A percentile compares a stretch with the other conserved stretches of the same genome.
Conservation (phyloP, 2,329 filamentous ascomycete species). For the Coleophoma crateriformis region DNA sequence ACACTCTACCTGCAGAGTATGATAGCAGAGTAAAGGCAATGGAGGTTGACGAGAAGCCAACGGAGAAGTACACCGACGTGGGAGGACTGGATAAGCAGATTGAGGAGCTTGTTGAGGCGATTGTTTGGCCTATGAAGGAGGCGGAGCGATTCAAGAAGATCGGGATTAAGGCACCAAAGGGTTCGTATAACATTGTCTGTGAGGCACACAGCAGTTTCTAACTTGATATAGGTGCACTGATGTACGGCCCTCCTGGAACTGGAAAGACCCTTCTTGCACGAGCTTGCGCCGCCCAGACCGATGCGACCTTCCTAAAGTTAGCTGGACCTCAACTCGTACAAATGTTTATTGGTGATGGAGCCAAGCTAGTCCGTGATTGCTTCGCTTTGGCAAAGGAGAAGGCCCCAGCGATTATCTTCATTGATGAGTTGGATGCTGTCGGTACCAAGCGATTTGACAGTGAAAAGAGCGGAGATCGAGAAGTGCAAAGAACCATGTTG, state of each 20-base stretch:
- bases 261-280: slow-evolving; percentile 89
- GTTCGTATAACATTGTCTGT: slow-evolving; percentile 42
- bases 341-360: slow-evolving; percentile 99
- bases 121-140: slow-evolving; percentile 99
- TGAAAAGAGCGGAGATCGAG: slow-evolving; percentile 94
- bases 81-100: slow-evolving; percentile 98
- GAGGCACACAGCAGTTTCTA: slow-evolving; percentile 7
- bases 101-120: slow-evolving; percentile 95
- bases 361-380: slow-evolving; percentile 94
- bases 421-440: slow-evolving; percentile 97
- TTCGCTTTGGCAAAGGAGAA: slow-evolving; percentile 98
- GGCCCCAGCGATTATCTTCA: slow-evolving; percentile 98
- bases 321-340: slow-evolving; percentile 96
- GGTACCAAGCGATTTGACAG: slow-evolving; percentile 98
- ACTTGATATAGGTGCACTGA: slow-evolving; percentile 68
- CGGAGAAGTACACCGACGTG: slow-evolving; percentile 97
- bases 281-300: slow-evolving; percentile 95
- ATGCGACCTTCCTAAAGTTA: slow-evolving; percentile 97
- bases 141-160: slow-evolving; percentile 99
- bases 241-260: slow-evolving; percentile 93
- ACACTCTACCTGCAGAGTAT: slow-evolving; percentile 95
- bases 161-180: slow-evolving; percentile 98
- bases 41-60: slow-evolving; percentile 99
- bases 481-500: slow-evolving; percentile 98
- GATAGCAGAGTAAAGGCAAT: slow-evolving; percentile 99